phyloP scores from a whole-genome alignment of 768 basidiomycete species.

The Tulasnella sp. region DNA sequence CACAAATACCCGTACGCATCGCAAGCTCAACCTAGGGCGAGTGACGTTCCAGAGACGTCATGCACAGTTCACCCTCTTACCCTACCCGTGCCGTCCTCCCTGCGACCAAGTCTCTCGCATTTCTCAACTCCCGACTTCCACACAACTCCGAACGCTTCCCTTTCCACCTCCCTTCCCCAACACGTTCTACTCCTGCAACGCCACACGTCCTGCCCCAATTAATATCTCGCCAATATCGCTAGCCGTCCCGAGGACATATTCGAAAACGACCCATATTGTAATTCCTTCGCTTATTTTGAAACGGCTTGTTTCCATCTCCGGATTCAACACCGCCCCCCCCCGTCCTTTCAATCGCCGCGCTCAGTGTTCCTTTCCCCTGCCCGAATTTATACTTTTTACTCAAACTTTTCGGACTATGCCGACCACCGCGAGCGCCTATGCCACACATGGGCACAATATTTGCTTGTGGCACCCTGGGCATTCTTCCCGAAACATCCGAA shows the following conservation, averaged over 20 bases:
- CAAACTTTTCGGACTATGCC: too few relatives aligned
- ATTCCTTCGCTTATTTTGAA: background rate
- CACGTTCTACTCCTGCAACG: background rate
- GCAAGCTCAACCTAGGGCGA: background rate
- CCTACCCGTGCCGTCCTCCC: background rate
- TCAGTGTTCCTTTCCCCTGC: background rate
- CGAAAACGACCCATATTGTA: background rate
- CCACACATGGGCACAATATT: too few relatives aligned
- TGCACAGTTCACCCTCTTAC: background rate
- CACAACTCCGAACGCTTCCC: background rate
- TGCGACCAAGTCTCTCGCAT: background rate
- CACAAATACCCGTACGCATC: background rate
- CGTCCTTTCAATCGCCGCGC: background rate
- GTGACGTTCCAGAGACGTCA: background rate
- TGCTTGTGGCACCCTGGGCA: too few relatives aligned
- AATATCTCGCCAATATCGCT: background rate
- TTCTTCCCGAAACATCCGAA: too few relatives aligned
- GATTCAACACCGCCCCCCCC: background rate
- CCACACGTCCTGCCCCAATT: background rate
- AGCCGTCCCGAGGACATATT: background rate
- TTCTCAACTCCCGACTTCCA: background rate
- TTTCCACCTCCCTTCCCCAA: background rate
- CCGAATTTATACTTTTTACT: background rate
- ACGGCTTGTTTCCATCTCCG: background rate
- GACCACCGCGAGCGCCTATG: too few relatives aligned